phyloP scores from a whole-genome alignment of 495 filamentous ascomycete genomes.

The Gamarada debralockiae region DNA sequence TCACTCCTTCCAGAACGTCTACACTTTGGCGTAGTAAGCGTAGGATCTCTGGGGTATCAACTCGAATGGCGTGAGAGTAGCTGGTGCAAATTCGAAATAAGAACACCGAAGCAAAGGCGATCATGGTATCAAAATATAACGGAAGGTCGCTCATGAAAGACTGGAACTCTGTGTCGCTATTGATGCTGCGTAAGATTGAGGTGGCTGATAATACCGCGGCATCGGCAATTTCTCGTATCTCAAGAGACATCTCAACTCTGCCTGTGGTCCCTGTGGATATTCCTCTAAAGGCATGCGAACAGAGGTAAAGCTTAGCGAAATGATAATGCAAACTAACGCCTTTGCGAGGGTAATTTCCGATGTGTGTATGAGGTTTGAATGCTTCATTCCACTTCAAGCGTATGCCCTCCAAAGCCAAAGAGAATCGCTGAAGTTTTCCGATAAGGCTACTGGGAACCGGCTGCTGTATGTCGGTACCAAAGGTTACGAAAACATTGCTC shows the following conservation, averaged over 20 bases:
- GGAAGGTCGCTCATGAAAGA: slow-evolving; percentile 35
- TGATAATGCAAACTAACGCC: slow-evolving; percentile 54
- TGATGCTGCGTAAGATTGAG: slow-evolving; percentile 48
- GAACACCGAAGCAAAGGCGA: slow-evolving; percentile 48
- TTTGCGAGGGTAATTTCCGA: slow-evolving; percentile 53
- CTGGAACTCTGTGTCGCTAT: slow-evolving; percentile 47
- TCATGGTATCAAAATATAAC: slow-evolving; percentile 50
- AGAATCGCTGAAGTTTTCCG: slow-evolving; percentile 44
- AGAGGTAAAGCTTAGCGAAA: slow-evolving; percentile 56
- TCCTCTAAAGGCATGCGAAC: slow-evolving; percentile 51
- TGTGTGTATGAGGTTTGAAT: slow-evolving; percentile 36
- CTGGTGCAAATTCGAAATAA: background rate
- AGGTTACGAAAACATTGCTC: slow-evolving; percentile 50
- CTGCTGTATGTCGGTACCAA: slow-evolving; percentile 25
- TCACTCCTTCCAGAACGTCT: background rate
- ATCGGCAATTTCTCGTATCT: slow-evolving; percentile 44
- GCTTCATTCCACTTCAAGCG: background rate
- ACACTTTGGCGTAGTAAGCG: background rate
- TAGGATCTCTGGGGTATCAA: background rate
- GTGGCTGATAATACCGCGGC: slow-evolving; percentile 52
- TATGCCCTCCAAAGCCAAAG: slow-evolving; percentile 46
- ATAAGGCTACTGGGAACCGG: slow-evolving; percentile 24
- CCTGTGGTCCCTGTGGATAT: slow-evolving; percentile 46
- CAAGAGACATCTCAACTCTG: slow-evolving; percentile 38
- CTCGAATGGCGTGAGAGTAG: background rate